phyloP scores from a whole-genome alignment of 2,329 filamentous ascomycete species.

The Colletotrichum liaoningense region DNA sequence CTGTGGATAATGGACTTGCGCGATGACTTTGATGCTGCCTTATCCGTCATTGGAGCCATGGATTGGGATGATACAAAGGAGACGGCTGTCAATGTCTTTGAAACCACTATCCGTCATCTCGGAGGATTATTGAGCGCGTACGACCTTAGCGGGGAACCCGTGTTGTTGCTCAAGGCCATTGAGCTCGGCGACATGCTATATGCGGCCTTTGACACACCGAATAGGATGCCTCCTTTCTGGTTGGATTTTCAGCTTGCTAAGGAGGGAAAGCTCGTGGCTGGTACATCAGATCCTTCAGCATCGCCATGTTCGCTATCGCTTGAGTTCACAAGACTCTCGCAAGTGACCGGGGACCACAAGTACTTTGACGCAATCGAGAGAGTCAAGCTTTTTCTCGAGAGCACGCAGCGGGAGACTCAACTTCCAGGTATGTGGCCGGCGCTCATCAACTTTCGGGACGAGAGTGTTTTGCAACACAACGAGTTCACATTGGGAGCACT shows the following conservation, averaged over 20 bases:
- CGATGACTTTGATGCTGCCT: conserved; percentile 58
- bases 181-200: conserved; percentile 75
- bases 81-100: conserved; percentile 69
- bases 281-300: conserved; percentile 52
- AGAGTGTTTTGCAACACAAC: conserved; percentile 46
- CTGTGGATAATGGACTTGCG: conserved; percentile 66
- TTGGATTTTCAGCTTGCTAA: conserved; percentile 32
- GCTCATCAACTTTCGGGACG: conserved; percentile 68
- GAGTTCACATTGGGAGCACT: conserved; percentile 52
- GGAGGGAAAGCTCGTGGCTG: conserved; percentile 20
- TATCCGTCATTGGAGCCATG: conserved; percentile 55
- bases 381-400: conserved; percentile 75
- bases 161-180: conserved; percentile 69
- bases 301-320: conserved; percentile 74
- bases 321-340: conserved; percentile 79
- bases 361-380: conserved; percentile 80
- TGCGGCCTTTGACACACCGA: conserved; percentile 75
- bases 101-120: conserved; percentile 78
- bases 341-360: conserved; percentile 77
- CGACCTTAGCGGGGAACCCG: conserved; percentile 69
- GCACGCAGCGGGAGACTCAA: conserved; percentile 73
- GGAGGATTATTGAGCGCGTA: conserved; percentile 77
- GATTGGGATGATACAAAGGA: conserved; percentile 62
- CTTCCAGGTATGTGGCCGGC: conserved; percentile 82
- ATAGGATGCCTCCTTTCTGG: conserved; percentile 66